Evolutionary conservation across 202 grass and related monocot species (phyloP).

Genomic region (Saccharum hybrid): DNA sequence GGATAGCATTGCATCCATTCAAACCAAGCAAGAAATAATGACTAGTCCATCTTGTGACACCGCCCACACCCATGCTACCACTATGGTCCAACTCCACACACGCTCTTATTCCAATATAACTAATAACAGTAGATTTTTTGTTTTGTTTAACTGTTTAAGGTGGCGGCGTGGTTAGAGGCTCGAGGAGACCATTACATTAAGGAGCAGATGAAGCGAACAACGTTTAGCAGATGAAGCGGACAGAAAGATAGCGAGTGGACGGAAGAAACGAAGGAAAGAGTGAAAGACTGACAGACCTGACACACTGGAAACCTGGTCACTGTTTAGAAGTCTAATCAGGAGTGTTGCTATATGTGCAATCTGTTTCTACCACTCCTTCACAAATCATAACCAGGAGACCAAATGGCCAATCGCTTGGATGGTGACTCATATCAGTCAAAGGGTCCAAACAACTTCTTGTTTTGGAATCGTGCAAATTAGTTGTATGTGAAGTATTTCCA

Average conservation of each 20-base stretch:
- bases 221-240: background rate
- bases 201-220: background rate
- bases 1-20: background rate
- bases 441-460: background rate
- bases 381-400: background rate
- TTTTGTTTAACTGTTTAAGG: background rate
- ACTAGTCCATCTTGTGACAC: background rate
- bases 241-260: background rate
- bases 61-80: background rate
- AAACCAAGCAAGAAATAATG: background rate
- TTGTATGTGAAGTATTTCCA: background rate
- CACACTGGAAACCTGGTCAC: background rate
- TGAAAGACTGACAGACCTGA: background rate
- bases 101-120: background rate
- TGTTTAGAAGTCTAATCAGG: background rate
- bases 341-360: background rate
- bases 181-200: background rate
- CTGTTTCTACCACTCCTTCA: background rate
- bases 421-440: background rate
- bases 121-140: background rate
- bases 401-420: conserved; percentile 1
- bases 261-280: background rate
- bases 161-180: background rate
- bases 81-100: background rate
- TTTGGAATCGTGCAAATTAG: background rate